A percentile compares a stretch with the other conserved stretches of the same genome.
Evolutionary conservation across 2,329 filamentous ascomycete species (phyloP).

Genomic region (Arthroderma sp.): DNA sequence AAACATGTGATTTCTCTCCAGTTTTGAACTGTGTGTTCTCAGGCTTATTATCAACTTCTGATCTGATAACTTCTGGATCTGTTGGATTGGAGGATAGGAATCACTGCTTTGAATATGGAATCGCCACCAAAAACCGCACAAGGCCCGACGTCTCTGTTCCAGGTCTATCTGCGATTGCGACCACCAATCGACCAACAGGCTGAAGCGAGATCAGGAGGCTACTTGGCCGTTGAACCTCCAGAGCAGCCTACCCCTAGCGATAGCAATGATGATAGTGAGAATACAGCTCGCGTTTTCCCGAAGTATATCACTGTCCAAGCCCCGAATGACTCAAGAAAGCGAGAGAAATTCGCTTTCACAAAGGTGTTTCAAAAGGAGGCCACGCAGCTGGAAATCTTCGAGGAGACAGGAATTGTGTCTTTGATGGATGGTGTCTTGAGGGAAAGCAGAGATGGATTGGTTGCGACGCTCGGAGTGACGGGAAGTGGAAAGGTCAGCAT

Average conservation of each 20-base stretch:
- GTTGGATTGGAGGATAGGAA: too few species aligned
- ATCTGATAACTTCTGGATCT: too few species aligned
- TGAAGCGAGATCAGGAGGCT: conserved; percentile 21
- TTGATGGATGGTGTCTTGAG: conserved; percentile 72
- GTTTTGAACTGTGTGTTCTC: background rate
- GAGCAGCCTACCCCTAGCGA: conserved; percentile 15
- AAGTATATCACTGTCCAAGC: conserved; percentile 68
- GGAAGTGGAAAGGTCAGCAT: conserved; percentile 80
- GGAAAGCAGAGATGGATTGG: conserved; percentile 73
- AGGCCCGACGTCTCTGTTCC: conserved; percentile 50
- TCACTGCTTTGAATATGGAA: conserved; percentile 20
- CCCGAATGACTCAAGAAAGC: conserved; percentile 66
- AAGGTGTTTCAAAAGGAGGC: conserved; percentile 81
- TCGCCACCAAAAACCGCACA: conserved; percentile 30
- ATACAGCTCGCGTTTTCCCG: conserved; percentile 23
- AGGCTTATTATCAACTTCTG: too few species aligned
- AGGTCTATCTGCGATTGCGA: conserved; percentile 78
- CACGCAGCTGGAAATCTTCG: conserved; percentile 74
- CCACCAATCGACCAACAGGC: conserved; percentile 39
- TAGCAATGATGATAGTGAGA: conserved; percentile 25
- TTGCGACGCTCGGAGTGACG: conserved; percentile 87
- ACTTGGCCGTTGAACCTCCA: conserved; percentile 57
- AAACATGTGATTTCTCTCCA: background rate
- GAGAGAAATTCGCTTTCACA: conserved; percentile 90
- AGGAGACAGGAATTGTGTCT: conserved; percentile 59